These are phyloP conservation scores for Puccinia horiana DNA, from an alignment of 1,284 basidiomycete genomes.

Conservation along the genomic window DNA sequence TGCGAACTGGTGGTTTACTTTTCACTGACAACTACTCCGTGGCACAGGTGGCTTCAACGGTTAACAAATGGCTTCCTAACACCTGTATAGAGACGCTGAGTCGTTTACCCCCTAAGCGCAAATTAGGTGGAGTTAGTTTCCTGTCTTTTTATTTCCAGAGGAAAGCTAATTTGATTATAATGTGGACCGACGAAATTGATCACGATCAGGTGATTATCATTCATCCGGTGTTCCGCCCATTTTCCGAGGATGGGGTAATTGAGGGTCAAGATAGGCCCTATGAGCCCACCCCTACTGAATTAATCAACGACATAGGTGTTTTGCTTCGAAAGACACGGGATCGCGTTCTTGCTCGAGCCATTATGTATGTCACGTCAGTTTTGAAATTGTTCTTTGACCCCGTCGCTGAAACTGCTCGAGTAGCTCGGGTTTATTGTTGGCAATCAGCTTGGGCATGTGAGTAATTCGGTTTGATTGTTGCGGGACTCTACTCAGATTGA, in stretches of 20 bases:
- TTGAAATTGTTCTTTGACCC: too few relatives aligned
- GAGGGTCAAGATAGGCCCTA: constrained; percentile 32
- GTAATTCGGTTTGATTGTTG: background rate
- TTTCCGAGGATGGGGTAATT: background rate
- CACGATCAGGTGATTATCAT: constrained; percentile 41
- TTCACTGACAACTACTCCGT: background rate
- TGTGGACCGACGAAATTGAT: too few relatives aligned
- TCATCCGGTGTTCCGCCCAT: background rate
- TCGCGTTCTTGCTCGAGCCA: constrained; percentile 17
- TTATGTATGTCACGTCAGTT: constrained; percentile 25
- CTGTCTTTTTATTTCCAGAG: too few relatives aligned
- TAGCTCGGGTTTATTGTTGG: constrained; percentile 30
- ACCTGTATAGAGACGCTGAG: constrained; percentile 36
- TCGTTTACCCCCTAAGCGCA: constrained; percentile 36
- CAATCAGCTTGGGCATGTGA: constrained; percentile 39
- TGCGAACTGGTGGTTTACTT: too few relatives aligned
- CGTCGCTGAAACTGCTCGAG: background rate
- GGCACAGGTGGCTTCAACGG: constrained; percentile 16
- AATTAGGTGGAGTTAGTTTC: constrained; percentile 27
- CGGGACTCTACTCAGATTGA: too few relatives aligned
- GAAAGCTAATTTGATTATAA: too few relatives aligned
- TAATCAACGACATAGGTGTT: constrained; percentile 33
- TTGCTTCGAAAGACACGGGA: constrained; percentile 35
- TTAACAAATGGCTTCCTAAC: constrained; percentile 45
- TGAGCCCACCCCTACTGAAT: constrained; percentile 23